Conservation (phyloP, 768 basidiomycete genomes). For the Boletus sensibilis region DNA sequence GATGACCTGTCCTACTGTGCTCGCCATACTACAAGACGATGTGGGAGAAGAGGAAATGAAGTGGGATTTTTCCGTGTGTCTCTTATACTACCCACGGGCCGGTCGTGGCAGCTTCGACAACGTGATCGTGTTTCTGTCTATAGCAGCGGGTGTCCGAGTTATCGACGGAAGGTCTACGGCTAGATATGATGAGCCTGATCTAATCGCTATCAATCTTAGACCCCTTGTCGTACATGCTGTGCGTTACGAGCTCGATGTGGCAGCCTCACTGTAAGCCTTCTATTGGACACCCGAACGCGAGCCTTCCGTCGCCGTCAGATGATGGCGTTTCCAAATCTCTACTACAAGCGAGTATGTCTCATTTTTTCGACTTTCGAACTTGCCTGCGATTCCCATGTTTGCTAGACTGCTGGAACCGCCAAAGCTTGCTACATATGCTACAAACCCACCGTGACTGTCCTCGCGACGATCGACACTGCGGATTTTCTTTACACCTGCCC, state of each 20-base stretch:
- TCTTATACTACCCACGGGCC: constrained; percentile 1
- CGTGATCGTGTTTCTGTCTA: constrained; percentile 2
- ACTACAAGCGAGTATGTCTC: constrained; percentile 80
- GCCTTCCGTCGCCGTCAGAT: neutral
- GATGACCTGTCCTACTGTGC: constrained; percentile 73
- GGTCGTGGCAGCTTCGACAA: neutral
- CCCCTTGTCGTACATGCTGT: neutral
- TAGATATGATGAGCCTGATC: constrained; percentile 5
- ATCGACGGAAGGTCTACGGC: constrained; percentile 8
- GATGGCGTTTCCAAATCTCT: constrained; percentile 81
- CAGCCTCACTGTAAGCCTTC: neutral
- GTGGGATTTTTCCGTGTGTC: constrained; percentile 6
- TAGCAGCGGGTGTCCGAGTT: neutral
- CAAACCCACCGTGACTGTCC: constrained; percentile 77
- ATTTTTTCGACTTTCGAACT: neutral
- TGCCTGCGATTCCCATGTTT: neutral
- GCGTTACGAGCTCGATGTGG: neutral
- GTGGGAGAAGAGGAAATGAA: constrained; percentile 17
- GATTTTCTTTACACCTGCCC: constrained; percentile 89
- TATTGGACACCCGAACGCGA: neutral
- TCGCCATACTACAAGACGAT: constrained; percentile 51
- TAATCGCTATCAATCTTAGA: neutral
- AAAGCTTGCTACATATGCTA: constrained; percentile 78
- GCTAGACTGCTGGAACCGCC: constrained; percentile 72
- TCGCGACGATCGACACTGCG: constrained; percentile 76